Percentiles rank a stretch among this genome's conserved stretches.
These are phyloP conservation scores for Phytopythium chamaehyphon DNA, from an alignment of 352 stramenopile species.

Conservation along the genomic window DNA sequence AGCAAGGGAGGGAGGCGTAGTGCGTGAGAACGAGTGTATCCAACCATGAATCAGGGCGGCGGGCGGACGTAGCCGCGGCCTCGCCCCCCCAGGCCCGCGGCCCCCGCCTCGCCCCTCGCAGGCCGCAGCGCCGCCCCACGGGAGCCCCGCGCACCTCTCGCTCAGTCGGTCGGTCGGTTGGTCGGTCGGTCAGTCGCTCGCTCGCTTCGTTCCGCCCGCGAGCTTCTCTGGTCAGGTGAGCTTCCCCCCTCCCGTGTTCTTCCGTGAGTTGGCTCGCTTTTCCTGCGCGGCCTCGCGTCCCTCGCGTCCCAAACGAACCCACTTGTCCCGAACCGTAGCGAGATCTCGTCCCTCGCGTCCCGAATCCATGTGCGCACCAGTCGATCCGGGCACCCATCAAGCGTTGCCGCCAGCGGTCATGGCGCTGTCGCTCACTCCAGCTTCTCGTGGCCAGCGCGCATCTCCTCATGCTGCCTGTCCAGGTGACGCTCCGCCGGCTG, in stretches of 20 bases:
- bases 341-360: constrained; percentile 1
- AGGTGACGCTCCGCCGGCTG: constrained; percentile 25
- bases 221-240: no score
- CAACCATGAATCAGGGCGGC: no score
- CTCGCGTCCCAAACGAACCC: not conserved
- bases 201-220: not conserved
- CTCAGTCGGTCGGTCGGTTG: not conserved
- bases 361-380: constrained; percentile 3
- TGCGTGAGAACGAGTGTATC: no score
- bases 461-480: constrained; percentile 34
- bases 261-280: no score
- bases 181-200: not conserved
- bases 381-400: constrained; percentile 2
- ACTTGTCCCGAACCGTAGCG: not conserved
- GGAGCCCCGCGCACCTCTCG: not conserved
- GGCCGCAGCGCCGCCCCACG: no score
- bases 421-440: not conserved
- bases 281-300: not conserved
- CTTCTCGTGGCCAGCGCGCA: not conserved
- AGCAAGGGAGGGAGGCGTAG: constrained; percentile 1
- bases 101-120: no score
- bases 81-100: no score
- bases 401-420: not conserved
- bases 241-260: no score
- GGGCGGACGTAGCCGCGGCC: no score